Percentiles rank a stretch among this genome's conserved stretches.
phyloP scores from a whole-genome alignment of 2,329 filamentous ascomycete genomes.

The Alternaria gaisen region DNA sequence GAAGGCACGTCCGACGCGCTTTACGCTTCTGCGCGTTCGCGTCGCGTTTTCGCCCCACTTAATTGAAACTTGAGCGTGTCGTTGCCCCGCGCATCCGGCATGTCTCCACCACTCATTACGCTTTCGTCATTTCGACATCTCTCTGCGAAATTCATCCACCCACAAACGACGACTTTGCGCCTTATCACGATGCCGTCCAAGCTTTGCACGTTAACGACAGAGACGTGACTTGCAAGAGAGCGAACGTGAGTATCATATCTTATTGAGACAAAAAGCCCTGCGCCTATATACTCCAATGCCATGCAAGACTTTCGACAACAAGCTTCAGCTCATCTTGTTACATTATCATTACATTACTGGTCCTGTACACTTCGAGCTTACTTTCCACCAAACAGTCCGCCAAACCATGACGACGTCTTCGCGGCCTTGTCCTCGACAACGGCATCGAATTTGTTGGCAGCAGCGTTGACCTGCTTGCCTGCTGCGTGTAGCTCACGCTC shows the following conservation, averaged over 20 bases:
- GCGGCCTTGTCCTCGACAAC: constrained; percentile 79
- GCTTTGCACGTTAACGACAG: background rate
- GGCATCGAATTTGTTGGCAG: constrained; percentile 80
- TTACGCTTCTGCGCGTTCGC: constrained; percentile 32
- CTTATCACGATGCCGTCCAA: background rate
- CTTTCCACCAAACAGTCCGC: constrained; percentile 83
- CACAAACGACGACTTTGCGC: background rate
- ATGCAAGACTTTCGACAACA: constrained; percentile 29
- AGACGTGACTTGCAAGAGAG: background rate
- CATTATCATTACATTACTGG: constrained; percentile 9
- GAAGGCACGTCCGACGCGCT: constrained; percentile 34
- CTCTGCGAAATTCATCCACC: background rate
- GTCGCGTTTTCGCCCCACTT: constrained; percentile 38
- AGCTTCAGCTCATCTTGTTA: constrained; percentile 2
- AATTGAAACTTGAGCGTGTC: constrained; percentile 26
- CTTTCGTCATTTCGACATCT: background rate
- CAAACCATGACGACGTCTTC: constrained; percentile 84
- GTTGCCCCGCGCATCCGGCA: constrained; percentile 17
- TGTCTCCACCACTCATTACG: constrained; percentile 10
- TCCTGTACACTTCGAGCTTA: background rate
- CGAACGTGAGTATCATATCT: constrained; percentile 7
- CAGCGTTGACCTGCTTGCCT: constrained; percentile 59
- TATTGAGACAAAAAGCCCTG: constrained; percentile 28
- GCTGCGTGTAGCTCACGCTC: constrained; percentile 48
- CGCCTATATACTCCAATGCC: constrained; percentile 34